phyloP scores from a whole-genome alignment of 2,329 filamentous ascomycete species.

The Pseudocercospora fijiensis region DNA sequence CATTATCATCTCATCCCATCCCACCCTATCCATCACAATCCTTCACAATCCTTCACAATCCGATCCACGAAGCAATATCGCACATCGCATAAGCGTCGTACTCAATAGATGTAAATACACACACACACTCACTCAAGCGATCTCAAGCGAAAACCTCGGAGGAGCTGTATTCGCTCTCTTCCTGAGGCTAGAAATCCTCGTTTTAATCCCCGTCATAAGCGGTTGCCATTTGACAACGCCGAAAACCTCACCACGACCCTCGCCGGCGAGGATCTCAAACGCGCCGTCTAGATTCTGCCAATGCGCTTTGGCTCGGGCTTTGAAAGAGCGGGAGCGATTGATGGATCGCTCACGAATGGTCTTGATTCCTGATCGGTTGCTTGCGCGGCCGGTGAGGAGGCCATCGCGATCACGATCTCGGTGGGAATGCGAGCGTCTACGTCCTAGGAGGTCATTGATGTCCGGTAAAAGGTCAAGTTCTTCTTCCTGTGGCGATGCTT shows the following conservation, averaged over 20 bases:
- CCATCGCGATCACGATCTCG: not conserved
- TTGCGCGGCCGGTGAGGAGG: not conserved
- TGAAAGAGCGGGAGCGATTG: slow-evolving; percentile 14
- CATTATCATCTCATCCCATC: slow-evolving; percentile 19
- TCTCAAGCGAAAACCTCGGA: slow-evolving; percentile 25
- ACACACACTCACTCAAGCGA: not conserved
- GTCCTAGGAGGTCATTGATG: not conserved
- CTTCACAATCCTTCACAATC: not conserved
- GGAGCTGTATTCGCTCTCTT: slow-evolving; percentile 29
- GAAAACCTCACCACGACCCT: slow-evolving; percentile 5
- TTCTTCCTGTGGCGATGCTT: slow-evolving; percentile 9
- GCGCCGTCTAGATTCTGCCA: slow-evolving; percentile 21
- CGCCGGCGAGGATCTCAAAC: slow-evolving; percentile 16
- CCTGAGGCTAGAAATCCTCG: slow-evolving; percentile 26
- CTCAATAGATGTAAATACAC: not conserved
- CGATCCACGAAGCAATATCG: not conserved
- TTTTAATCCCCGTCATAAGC: slow-evolving; percentile 27
- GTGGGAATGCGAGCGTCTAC: not conserved
- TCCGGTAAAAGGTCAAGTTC: slow-evolving; percentile 2
- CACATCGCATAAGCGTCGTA: not conserved
- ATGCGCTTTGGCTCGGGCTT: slow-evolving; percentile 13
- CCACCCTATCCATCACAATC: not conserved
- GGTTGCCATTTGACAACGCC: slow-evolving; percentile 12
- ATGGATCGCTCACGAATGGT: slow-evolving; percentile 12
- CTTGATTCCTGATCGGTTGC: not conserved